These are phyloP conservation scores for Thalassiosira livingstoniorum DNA, from an alignment of 352 stramenopile genomes.

Conservation along the genomic window DNA sequence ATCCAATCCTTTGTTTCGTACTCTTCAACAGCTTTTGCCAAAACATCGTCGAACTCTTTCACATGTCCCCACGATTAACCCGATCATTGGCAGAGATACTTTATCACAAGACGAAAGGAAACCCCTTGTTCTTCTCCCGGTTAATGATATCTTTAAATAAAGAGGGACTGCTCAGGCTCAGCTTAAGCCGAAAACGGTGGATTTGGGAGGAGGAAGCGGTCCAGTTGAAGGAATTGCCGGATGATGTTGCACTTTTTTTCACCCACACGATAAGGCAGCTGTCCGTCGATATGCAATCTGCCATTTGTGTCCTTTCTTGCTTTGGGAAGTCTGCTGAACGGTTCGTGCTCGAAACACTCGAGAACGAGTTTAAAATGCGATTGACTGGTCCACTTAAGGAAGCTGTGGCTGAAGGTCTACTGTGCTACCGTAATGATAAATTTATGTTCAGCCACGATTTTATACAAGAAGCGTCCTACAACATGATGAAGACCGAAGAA, in stretches of 20 bases:
- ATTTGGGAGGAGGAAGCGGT: no score
- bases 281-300: conserved; percentile 20
- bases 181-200: conserved; percentile 18
- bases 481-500: conserved; percentile 18
- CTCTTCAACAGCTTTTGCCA: no score
- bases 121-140: conserved; percentile 40
- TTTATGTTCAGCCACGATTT: conserved; percentile 41
- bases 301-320: conserved; percentile 23
- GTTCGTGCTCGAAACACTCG: conserved; percentile 16
- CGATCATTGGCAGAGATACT: conserved; percentile 40
- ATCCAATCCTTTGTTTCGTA: no score
- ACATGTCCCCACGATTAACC: conserved; percentile 51
- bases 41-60: no score
- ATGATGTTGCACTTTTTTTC: conserved; percentile 32
- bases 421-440: conserved; percentile 20
- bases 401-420: conserved; percentile 36
- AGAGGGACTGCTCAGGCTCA: conserved; percentile 27
- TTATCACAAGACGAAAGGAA: conserved; percentile 52
- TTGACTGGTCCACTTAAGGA: conserved; percentile 13
- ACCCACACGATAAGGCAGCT: conserved; percentile 8
- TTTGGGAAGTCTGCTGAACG: conserved; percentile 27
- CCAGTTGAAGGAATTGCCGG: no score
- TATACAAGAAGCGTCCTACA: conserved; percentile 41
- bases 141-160: conserved; percentile 40
- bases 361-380: conserved; percentile 16